Evolutionary conservation across 345 rosid genomes (phyloP), one percentile per base, ranked within the genome.

Genomic region (Citrus reticulata): DNA sequence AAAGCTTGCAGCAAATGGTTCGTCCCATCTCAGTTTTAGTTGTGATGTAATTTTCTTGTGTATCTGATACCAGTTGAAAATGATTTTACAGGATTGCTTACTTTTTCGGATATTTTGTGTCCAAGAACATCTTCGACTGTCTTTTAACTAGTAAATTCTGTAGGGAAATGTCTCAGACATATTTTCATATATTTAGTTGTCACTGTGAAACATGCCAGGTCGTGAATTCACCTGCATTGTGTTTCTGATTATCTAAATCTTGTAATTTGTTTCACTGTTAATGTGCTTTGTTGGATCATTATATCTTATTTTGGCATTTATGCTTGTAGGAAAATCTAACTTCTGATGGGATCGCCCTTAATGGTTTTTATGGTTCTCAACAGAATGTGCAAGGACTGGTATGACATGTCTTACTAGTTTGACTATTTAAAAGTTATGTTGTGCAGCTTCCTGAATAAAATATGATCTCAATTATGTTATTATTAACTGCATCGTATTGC

Each of bases 341-440:
- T 73, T 68, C 91, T 2, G 91, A 88, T 46, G 88, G 88, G 34
- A 77, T 88, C 60, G 55, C 85, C 68, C 83, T 88, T n/a, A 84
- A 79, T 70, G 85, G 91, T 24, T 88, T 81, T 71, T 88, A 83
- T 70, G 85, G 86, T 63, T 46, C 86, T 27, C 91, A 83, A 46
- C 89, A 84, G 65, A 85, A 82, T 78, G 87, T 84, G 80, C 90
- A 85, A 71, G 90, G 87, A 78, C 85, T 84, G 87, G 90, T 85
- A 84, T 77, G 6, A 13, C 58, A 74, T 24, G 70, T 32, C 68
- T 77, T 10, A 71, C 54, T 64, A n/a, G 34, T 17, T 68, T 55
- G 4, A 1, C 46, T 29, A n/a, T 76, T 66, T 27, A 55, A 68
- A 9, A 68, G 29, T 32, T 49, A 37, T 17, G 65, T 29, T 37